These are phyloP conservation scores for Xylaria telfairii DNA, from an alignment of 495 filamentous ascomycete species.

Conservation along the genomic window DNA sequence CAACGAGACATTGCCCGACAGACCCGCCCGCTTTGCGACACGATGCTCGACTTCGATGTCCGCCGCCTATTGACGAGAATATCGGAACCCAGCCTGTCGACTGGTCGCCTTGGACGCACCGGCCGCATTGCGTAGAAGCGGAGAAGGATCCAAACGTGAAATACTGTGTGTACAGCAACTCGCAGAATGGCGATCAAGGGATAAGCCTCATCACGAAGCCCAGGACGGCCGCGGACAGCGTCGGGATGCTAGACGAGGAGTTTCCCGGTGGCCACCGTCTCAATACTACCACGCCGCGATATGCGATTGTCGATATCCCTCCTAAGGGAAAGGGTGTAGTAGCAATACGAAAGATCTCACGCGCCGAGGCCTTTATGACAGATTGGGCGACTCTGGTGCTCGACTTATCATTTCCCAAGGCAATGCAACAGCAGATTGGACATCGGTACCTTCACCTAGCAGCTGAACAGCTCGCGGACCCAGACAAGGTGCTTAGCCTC, in stretches of 20 bases:
- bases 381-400: conserved; percentile 47
- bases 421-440: conserved; percentile 36
- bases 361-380: conserved; percentile 43
- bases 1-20: conserved; percentile 19
- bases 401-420: conserved; percentile 41
- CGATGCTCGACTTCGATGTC: conserved; percentile 32
- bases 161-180: conserved; percentile 49
- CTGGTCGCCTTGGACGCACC: conserved; percentile 48
- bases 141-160: conserved; percentile 22
- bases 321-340: conserved; percentile 49
- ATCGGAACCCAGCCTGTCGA: conserved; percentile 27
- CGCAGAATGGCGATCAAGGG: conserved; percentile 42
- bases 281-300: conserved; percentile 19
- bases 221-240: conserved; percentile 37
- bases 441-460: conserved; percentile 43
- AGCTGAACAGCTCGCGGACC: conserved; percentile 41
- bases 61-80: conserved; percentile 32
- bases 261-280: conserved; percentile 22
- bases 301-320: conserved; percentile 41
- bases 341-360: conserved; percentile 40
- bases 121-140: conserved; percentile 37
- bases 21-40: conserved; percentile 21
- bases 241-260: conserved; percentile 37
- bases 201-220: conserved; percentile 46
- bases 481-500: conserved; percentile 38